A percentile compares a stretch with the other conserved stretches of the same genome.
Conservation (phyloP, 306 rosid genomes). For the Acacia melanoxylon region DNA sequence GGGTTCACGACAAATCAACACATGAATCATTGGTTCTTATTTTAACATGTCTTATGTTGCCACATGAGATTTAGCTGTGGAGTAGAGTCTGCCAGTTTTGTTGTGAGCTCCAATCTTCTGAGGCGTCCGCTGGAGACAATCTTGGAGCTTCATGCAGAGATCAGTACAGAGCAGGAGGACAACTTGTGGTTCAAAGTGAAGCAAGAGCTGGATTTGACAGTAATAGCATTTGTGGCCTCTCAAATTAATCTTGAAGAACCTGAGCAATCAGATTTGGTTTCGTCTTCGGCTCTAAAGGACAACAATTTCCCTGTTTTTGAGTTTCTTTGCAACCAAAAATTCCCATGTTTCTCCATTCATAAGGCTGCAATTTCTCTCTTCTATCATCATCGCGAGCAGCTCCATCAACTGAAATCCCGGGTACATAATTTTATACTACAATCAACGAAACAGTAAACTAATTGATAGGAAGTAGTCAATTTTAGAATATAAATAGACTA, state of each 20-base stretch:
- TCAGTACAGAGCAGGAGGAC: background rate
- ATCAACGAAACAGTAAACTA: background rate
- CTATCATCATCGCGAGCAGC: background rate
- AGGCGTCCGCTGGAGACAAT: slow-evolving; percentile 35
- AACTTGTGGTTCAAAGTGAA: slow-evolving; percentile 11
- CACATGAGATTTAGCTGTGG: slow-evolving; percentile 61
- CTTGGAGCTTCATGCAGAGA: background rate
- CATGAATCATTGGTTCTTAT: background rate
- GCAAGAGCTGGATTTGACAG: slow-evolving; percentile 1
- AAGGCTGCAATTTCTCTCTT: slow-evolving; percentile 39
- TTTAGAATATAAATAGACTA: background rate
- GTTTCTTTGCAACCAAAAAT: slow-evolving; percentile 36
- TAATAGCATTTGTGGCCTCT: slow-evolving; percentile 48
- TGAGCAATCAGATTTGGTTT: slow-evolving; percentile 27
- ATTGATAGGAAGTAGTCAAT: background rate
- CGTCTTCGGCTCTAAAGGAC: slow-evolving; percentile 30
- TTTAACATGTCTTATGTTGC: background rate
- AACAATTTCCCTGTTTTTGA: slow-evolving; percentile 35
- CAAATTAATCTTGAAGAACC: background rate
- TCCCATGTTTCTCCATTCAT: slow-evolving; percentile 40
- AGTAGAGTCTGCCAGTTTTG: slow-evolving; percentile 33
- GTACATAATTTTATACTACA: slow-evolving; percentile 20
- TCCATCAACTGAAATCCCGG: slow-evolving; percentile 35
- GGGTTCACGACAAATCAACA: background rate
- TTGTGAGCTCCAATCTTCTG: slow-evolving; percentile 39